Conservation (phyloP, 805 yeast genomes). For the Myxozyma nipponensis region DNA sequence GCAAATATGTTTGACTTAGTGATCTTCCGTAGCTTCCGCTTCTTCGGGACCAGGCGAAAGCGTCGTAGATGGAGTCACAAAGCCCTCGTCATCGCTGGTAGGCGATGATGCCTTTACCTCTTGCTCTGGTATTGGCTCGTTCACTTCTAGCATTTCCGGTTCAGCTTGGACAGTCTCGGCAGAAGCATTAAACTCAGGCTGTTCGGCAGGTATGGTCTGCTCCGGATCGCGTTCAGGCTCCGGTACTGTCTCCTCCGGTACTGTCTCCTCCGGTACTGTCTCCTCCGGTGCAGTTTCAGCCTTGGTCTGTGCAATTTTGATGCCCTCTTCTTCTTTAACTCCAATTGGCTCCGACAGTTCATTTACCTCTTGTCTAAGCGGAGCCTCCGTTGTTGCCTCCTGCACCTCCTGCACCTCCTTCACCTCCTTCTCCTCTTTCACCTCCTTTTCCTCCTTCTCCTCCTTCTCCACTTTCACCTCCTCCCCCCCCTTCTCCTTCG, state of each 20-base stretch:
- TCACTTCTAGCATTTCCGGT: background rate
- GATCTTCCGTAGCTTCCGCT: background rate
- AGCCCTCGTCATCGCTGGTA: background rate
- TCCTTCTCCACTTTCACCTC: conserved; percentile 4
- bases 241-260: background rate
- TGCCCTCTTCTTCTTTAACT: background rate
- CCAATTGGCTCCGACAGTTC: background rate
- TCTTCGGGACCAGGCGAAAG: too few relatives aligned
- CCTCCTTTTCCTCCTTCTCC: background rate
- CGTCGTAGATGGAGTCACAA: background rate
- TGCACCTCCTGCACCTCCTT: background rate
- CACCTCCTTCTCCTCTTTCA: conserved; percentile 1
- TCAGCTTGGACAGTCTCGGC: background rate
- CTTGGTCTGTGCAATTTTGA: conserved; percentile 1
- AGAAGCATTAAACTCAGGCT: background rate
- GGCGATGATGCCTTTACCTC: background rate
- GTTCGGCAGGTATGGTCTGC: background rate
- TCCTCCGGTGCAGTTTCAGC: background rate
- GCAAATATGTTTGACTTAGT: background rate
- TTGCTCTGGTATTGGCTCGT: background rate
- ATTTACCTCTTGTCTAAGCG: too few relatives aligned
- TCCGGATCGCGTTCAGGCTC: background rate
- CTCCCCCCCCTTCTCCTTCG: conserved; percentile 5
- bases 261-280: background rate
- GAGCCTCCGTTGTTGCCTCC: background rate